Evolutionary conservation across 805 yeast genomes (phyloP).

Genomic region (Candida ficus): DNA sequence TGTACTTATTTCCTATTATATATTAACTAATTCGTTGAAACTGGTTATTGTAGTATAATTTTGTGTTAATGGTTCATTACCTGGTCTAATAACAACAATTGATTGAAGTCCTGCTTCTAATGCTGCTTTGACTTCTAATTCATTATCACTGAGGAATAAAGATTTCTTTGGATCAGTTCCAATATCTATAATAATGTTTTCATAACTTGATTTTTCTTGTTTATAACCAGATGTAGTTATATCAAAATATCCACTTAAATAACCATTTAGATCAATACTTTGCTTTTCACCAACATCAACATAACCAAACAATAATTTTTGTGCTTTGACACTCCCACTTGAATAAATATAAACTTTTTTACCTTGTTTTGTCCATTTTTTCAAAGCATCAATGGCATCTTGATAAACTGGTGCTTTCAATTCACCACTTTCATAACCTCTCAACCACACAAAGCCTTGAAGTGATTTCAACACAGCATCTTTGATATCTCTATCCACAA

Average conservation of each 20-base stretch:
- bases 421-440: constrained; percentile 74
- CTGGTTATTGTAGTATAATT: constrained; percentile 24
- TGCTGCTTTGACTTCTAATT: constrained; percentile 75
- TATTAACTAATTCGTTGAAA: constrained; percentile 26
- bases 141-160: constrained; percentile 77
- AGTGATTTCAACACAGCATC: constrained; percentile 70
- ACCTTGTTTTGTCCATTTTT: constrained; percentile 30
- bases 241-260: constrained; percentile 70
- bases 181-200: constrained; percentile 43
- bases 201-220: constrained; percentile 51
- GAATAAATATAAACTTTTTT: constrained; percentile 67
- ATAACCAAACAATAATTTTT: constrained; percentile 66
- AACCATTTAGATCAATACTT: constrained; percentile 45
- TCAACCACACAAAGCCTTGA: constrained; percentile 81
- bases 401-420: constrained; percentile 69
- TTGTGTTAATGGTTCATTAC: constrained; percentile 50
- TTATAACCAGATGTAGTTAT: constrained; percentile 81
- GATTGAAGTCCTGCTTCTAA: constrained; percentile 54
- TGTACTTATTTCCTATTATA: background rate
- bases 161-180: constrained; percentile 30
- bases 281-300: constrained; percentile 38
- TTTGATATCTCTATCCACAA: constrained; percentile 68
- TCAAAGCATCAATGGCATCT: constrained; percentile 63
- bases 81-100: constrained; percentile 63
- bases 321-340: constrained; percentile 87